Evolutionary conservation across 352 stramenopile species (phyloP).

Genomic region (Halophytophthora polymorphica): DNA sequence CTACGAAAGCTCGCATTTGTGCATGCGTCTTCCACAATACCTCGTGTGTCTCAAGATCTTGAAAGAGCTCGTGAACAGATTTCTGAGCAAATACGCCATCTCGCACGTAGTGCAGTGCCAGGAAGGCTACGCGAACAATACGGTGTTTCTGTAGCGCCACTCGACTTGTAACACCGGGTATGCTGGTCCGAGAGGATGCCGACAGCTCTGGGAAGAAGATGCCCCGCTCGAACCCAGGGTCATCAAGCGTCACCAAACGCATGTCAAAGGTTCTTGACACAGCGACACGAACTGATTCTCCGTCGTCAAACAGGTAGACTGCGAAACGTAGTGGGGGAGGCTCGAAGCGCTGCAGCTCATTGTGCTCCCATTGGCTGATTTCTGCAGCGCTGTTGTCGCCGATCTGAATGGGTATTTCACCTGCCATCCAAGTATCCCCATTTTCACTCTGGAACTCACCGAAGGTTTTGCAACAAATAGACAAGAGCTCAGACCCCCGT

Average conservation of each 20-base stretch:
- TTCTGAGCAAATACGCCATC: slow-evolving; percentile 21
- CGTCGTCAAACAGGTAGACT: slow-evolving; percentile 31
- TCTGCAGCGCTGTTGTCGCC: neutral
- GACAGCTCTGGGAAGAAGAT: slow-evolving; percentile 4
- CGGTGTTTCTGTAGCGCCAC: slow-evolving; percentile 11
- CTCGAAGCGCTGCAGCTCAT: slow-evolving; percentile 3
- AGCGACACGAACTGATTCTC: slow-evolving; percentile 16
- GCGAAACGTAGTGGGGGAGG: slow-evolving; percentile 10
- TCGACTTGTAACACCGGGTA: slow-evolving; percentile 10
- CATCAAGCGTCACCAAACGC: slow-evolving; percentile 10
- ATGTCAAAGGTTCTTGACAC: slow-evolving; percentile 10
- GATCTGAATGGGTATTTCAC: slow-evolving; percentile 5
- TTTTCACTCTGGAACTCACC: neutral
- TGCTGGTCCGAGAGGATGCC: neutral
- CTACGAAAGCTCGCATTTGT: slow-evolving; percentile 15
- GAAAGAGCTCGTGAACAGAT: slow-evolving; percentile 11
- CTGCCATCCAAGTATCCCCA: neutral
- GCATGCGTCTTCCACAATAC: slow-evolving; percentile 11
- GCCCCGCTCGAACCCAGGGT: slow-evolving; percentile 12
- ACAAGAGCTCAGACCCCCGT: slow-evolving; percentile 6
- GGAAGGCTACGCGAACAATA: slow-evolving; percentile 12
- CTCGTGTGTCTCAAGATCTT: slow-evolving; percentile 6
- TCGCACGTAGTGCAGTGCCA: slow-evolving; percentile 4
- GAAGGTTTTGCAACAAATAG: slow-evolving; percentile 11
- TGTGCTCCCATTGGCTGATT: slow-evolving; percentile 11